Base-by-base conservation (phyloP, 1,139 yeast species). In the Taphrina pruni region DNA sequence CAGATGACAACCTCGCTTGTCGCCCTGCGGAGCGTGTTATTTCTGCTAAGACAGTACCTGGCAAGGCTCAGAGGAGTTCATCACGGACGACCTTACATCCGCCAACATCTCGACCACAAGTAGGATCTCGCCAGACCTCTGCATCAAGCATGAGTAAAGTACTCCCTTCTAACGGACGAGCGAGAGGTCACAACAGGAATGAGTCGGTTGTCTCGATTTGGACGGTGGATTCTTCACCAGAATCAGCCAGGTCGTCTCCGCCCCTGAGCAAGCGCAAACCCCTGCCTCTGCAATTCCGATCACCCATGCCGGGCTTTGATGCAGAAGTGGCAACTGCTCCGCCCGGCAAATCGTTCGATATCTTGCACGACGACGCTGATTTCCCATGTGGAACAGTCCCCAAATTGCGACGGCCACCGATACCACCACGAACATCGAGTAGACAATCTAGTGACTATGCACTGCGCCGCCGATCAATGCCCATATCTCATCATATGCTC, bases 181-280 rank as follows among this genome's bases (percentile, higher is more conserved):
- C 20, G 8, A 58, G 46, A 35, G 62, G 62, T 6, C 62, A 58
- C 46, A 45, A 39, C 17, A 17, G 62, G 14, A 58, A 45, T 14
- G 62, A 58, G 32, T 58, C 62, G 11, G 26, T 58, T 11, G 62
- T 21, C 14, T 58, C 62, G n/a, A 36, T 58, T 20, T 58, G 62
- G 62, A 58, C 62, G 5, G 39, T 58, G 11, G 54, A 45, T 45
- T 58, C 62, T 5, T 58, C 62, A 1, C 46, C 62, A 6, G 41
- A 35, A 54, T 43, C 51, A 21, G 20, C 39, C 20, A 45, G 36
- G 6, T 11, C 39, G 11, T 46, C 62, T 6, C 39, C 62, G 1
- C 62, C 62, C 8, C 51, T 32, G 36, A 26, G 26, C 14, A 14
- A 17, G n/a, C 38, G 62, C 8, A 58, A 32, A 32, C 43, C 54